Base-by-base conservation (phyloP, 2,329 filamentous ascomycete genomes). In the Fusarium brachygibbosum region DNA sequence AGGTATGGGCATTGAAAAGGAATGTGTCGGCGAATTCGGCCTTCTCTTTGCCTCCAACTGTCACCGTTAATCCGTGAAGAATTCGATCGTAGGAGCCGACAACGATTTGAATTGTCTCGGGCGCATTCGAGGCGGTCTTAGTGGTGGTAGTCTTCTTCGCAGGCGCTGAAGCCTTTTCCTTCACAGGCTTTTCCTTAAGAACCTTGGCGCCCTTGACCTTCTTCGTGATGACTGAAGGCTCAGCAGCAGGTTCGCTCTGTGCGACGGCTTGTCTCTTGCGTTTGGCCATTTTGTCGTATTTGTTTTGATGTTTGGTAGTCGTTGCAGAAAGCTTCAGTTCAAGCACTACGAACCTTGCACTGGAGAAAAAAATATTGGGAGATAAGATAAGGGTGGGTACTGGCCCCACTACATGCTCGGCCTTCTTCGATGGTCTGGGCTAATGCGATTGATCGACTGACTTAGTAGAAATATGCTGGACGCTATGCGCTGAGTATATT, bases 41-140 rank as follows among this genome's bases (percentile, higher is more conserved):
- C 17, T 84, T 76, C 55, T 78, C 70, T 41, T 78, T 69, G 32
- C 70, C 51, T 32, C 74, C 68, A 53, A 97, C 83, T 3, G 88
- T 88, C n/a, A 92, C 94, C 10, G 92, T 93, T 74, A 98, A 86
- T 63, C 96, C 96, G 79, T 99, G 96, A 21, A 99, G 87, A 50
- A 97, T 89, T 69, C 94, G 88, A 77, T 99, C 96, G 81, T 99
- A 99, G 54, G 94, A 98, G 48, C 96, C 96, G 9, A 93, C 91
- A 63, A 98, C 86, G 70, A 99, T 91, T 79, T 98, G 96, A 62
- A 98, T 85, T n/a, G 91, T 90, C 71, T 88, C 80, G 42, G 78
- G 73, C 35, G 44, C 52, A 45, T 61, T 63, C 28, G 70, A 63
- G 42, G 73, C 46, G 68, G 71, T 65, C 59, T 41, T 66, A 38